Conservation (phyloP, 805 yeast genomes). For the Lachancea waltii region DNA sequence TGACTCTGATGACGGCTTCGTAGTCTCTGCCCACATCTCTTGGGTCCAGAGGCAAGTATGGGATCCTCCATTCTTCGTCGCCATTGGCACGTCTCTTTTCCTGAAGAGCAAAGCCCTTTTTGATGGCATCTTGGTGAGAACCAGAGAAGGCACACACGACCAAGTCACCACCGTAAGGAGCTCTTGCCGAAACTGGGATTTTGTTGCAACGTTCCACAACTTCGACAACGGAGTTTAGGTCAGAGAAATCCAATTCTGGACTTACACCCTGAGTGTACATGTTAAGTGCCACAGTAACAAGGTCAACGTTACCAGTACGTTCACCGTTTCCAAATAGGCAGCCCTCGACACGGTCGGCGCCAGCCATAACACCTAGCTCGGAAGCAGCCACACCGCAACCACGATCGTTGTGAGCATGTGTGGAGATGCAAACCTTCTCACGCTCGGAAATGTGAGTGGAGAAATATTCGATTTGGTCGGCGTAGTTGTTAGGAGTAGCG, state of each 20-base stretch:
- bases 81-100: constrained; percentile 44
- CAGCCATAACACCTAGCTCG: constrained; percentile 71
- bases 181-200: constrained; percentile 66
- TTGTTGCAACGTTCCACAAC: constrained; percentile 72
- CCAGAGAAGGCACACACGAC: constrained; percentile 78
- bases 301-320: constrained; percentile 78
- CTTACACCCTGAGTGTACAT: constrained; percentile 72
- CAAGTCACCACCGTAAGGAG: constrained; percentile 74
- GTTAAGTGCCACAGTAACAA: constrained; percentile 68
- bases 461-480: constrained; percentile 76
- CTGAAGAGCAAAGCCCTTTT: constrained; percentile 55
- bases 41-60: constrained; percentile 77
- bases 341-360: constrained; percentile 81
- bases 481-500: constrained; percentile 67
- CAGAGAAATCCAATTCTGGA: constrained; percentile 67
- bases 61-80: constrained; percentile 56
- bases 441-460: constrained; percentile 61
- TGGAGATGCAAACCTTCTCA: constrained; percentile 62
- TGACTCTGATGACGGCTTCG: constrained; percentile 78
- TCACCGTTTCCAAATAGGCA: constrained; percentile 81
- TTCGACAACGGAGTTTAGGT: constrained; percentile 57
- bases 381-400: constrained; percentile 83
- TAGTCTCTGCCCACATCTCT: constrained; percentile 73
- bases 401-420: constrained; percentile 74
- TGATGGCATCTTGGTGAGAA: constrained; percentile 65